Conservation (phyloP, 2,329 filamentous ascomycete genomes). For the Hypomyces perniciosus region DNA sequence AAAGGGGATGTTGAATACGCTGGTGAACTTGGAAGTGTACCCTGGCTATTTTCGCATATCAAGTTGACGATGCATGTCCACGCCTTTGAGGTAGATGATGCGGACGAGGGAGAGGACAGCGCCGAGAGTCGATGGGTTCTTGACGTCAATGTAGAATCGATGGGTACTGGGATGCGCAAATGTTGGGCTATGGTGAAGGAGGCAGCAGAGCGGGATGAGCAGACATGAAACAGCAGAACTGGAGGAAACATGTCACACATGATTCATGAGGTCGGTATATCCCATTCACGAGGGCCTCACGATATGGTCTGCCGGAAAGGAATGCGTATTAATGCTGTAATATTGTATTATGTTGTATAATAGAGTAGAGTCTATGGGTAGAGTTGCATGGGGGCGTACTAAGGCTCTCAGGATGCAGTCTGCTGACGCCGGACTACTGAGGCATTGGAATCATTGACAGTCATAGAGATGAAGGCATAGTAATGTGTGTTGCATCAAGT, state of each 20-base stretch:
- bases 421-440: no score
- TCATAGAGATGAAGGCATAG: no score
- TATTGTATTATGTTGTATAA: neutral
- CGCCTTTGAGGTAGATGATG: conserved; percentile 35
- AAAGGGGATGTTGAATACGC: conserved; percentile 24
- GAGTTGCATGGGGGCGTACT: no score
- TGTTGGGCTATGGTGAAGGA: conserved; percentile 44
- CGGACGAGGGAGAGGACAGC: conserved; percentile 4
- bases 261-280: no score
- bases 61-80: conserved; percentile 54
- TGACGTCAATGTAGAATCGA: conserved; percentile 43
- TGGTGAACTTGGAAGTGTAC: conserved; percentile 44
- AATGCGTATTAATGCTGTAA: neutral
- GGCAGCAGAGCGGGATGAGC: no score
- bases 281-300: no score
- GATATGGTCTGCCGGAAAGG: no score
- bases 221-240: conserved; percentile 1
- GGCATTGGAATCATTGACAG: no score
- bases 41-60: conserved; percentile 53
- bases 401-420: no score
- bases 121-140: conserved; percentile 31
- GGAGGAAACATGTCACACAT: no score
- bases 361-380: neutral
- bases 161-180: conserved; percentile 55
- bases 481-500: no score